Base-by-base conservation (phyloP, 768 basidiomycete genomes). In the Hygrocybe coccinea region DNA sequence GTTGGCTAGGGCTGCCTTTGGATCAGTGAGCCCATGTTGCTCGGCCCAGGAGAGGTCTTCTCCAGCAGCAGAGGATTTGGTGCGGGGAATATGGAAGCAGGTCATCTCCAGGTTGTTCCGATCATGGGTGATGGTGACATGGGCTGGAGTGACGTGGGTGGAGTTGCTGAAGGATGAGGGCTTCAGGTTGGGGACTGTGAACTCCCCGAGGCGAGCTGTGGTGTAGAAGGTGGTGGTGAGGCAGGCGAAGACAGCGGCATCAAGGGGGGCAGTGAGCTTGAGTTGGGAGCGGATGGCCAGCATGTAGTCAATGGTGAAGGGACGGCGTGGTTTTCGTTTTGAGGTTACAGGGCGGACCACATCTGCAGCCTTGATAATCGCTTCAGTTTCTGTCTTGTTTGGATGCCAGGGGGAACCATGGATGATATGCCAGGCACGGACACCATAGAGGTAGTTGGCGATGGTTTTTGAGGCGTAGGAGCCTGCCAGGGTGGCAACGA, bases 341-440 rank as follows among this genome's bases (percentile, higher is more conserved):
- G 72, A 71, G 0, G 67, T 38, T 0, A 62, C 19, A 0, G 77
- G 78, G 0, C 72, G 59, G 0, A 73, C 38, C 1, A 49, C 41
- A 0, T 63, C 62, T 2, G 74, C 73, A 0, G 63, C 74, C 17
- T 59, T 62, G 0, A 79, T 57, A 0, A 74, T 22, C 0, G 64
- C 55, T 0, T 73, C 62, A 7, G 74, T 35, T 21, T 71, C 62
- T 0, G 48, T 44, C 0, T 65, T 44, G 21, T 74, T 59, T 0
- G 71, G 49, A 0, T n/a, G 43, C 72, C 73, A 79, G 0, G 22
- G 43, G 0, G 74, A 3, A 0, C 76, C 65, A 53, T 82, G 77
- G 0, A 80, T 48, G 1, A 73, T 63, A 58, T 82, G 78, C 79
- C 79, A 82, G 1, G 79, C 77, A 1, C 70, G 59, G 1, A 80